Base-by-base conservation (phyloP, 164 flowering plant species). In the Macadamia tetraphylla region DNA sequence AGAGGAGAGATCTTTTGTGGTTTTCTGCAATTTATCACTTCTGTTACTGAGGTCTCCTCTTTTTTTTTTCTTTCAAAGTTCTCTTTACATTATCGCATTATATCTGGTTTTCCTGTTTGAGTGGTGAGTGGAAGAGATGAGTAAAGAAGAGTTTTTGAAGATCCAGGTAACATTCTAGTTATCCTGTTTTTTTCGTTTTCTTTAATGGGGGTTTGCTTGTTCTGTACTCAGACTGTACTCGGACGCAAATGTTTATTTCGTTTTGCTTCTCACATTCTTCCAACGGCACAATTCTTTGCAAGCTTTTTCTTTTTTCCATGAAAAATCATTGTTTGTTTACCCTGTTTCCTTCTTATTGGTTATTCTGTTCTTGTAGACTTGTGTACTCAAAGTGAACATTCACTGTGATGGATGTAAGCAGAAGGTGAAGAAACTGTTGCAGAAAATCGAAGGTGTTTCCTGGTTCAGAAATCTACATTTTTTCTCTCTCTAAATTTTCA, bases 321-420 rank as follows among this genome's bases (percentile, higher is more conserved):
- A 46, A 13, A 58, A 48, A n/a, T 30, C 65, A 15, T 59, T 49
- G 23, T 60, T 32, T 70, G 29, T 62, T 53, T 64, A 6, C 51
- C 71, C 43, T 66, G 35, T 66, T 70, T 68, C 12, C 58, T 65
- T 59, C 18, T 64, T 43, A 64, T 52, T 66, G 43, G 69, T n/a
- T 65, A 71, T 55, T 66, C 74, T 77, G 65, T 67, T 35, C 73
- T 65, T 86, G 80, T 85, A 91, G 97, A 91, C 94, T 67, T 85
- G 87, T 76, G 89, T 81, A 63, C 89, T 91, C 12, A 91, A 88
- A 82, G 97, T 91, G 76, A 84, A 88, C 76, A 88, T 91, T 40
- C 92, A 91, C 81, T 91, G 97, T 77, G 90, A 87, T 74, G 97
- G 91, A 57, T 91, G 97, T 62, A 87, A 86, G 87, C 85, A 82